Conservation (phyloP, 768 basidiomycete species). For the Rhizopogon vinicolor region DNA sequence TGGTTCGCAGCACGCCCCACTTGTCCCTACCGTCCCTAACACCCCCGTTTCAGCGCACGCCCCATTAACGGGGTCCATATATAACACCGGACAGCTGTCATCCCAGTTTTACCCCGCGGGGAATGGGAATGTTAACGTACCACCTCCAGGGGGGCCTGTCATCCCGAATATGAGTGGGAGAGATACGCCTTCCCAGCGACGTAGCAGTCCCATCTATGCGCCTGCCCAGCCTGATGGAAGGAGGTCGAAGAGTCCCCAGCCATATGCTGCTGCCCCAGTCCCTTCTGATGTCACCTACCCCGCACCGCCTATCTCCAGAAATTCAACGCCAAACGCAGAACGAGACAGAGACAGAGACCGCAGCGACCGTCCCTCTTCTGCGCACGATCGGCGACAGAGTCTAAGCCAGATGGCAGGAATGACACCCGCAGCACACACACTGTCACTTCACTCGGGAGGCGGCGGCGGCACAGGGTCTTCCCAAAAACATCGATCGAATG, state of each 20-base stretch:
- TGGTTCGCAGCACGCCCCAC: conserved; percentile 5
- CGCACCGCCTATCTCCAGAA: conserved; percentile 23
- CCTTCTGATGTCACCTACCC: conserved; percentile 22
- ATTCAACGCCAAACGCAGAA: conserved; percentile 6
- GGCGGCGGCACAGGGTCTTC: conserved; percentile 7
- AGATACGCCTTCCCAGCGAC: conserved; percentile 7
- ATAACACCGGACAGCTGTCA: conserved; percentile 12
- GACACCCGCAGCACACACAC: conserved; percentile 13
- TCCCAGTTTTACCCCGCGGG: conserved; percentile 8
- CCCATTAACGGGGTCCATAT: conserved; percentile 12
- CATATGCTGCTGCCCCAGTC: conserved; percentile 21
- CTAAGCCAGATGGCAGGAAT: conserved; percentile 18
- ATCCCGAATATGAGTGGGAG: conserved; percentile 13
- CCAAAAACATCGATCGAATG: conserved; percentile 18
- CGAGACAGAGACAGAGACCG: too few species aligned
- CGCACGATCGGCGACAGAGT: conserved; percentile 23
- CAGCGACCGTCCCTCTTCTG: conserved; percentile 17
- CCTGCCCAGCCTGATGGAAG: conserved; percentile 12
- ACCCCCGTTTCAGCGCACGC: conserved; percentile 5
- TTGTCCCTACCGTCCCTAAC: conserved; percentile 11
- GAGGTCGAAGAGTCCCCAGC: conserved; percentile 16
- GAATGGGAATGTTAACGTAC: neutral
- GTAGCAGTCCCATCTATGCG: conserved; percentile 6
- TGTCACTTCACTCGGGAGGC: conserved; percentile 9
- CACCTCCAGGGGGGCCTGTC: conserved; percentile 15